Conservation (phyloP, 2,329 filamentous ascomycete genomes). For the Ophiocordyceps australis region DNA sequence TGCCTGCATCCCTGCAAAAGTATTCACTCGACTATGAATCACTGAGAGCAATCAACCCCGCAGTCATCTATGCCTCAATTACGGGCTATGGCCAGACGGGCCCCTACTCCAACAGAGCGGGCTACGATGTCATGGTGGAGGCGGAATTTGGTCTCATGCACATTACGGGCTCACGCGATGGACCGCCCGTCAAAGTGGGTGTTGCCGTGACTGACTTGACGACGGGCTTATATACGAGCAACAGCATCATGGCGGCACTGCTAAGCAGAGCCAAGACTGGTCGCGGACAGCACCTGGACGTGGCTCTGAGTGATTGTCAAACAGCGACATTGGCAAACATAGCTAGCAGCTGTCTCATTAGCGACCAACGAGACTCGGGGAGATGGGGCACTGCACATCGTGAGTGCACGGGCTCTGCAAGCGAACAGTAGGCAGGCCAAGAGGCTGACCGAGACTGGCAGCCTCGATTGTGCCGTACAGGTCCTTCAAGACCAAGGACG, state of each 20-base stretch:
- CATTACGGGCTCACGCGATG: conserved; percentile 78
- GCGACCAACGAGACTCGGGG: conserved; percentile 70
- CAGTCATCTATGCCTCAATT: conserved; percentile 84
- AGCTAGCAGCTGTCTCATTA: conserved; percentile 78
- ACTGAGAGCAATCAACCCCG: conserved; percentile 63
- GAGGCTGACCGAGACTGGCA: conserved; percentile 19
- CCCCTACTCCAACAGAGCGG: conserved; percentile 70
- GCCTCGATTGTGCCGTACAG: conserved; percentile 95
- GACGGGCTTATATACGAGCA: conserved; percentile 86
- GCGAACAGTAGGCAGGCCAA: too few relatives aligned
- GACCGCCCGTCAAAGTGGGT: conserved; percentile 88
- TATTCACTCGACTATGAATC: conserved; percentile 82
- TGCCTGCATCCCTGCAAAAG: conserved; percentile 76
- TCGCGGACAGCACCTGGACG: conserved; percentile 81
- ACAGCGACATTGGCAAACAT: conserved; percentile 91
- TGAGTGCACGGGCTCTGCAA: conserved; percentile 19
- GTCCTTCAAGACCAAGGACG: conserved; percentile 58
- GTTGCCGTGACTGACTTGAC: conserved; percentile 94
- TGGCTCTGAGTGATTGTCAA: conserved; percentile 83
- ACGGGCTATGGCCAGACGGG: conserved; percentile 95
- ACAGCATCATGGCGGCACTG: conserved; percentile 86
- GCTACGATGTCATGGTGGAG: conserved; percentile 99
- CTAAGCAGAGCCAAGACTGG: conserved; percentile 58
- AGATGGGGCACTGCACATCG: conserved; percentile 95
- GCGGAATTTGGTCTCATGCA: conserved; percentile 98